Base-by-base conservation (phyloP, 2,329 filamentous ascomycete species). In the Chalara sp. region DNA sequence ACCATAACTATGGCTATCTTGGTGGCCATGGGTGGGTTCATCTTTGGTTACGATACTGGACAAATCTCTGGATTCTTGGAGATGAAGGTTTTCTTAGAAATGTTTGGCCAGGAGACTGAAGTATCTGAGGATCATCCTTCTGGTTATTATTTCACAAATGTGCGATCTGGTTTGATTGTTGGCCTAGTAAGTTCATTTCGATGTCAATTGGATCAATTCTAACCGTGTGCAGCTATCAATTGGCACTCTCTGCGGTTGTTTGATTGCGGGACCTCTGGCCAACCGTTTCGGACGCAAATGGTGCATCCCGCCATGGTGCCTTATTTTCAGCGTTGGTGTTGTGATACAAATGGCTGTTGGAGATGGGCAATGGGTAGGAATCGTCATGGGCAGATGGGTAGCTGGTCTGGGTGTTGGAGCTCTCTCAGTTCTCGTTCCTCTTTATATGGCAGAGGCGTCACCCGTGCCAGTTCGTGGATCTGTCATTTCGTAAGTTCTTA, bases 161-260 rank as follows among this genome's bases (percentile, higher is more conserved):
- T 76, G 5, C 73, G 82, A 49, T 79, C 82, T 55, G 83, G 83
- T 47, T 76, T 81, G 28, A 81, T 86, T 55, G 78, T 82, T 52
- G 81, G 75, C 55, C 70, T 86, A 32, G 61, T 63, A 58, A n/a
- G 60, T 55, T 28, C 39, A 77, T 43, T 64, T 81, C 8, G 57
- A 74, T 8, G 35, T 10, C 8, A 41, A 72, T 75, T 8, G 79
- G 10, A 29, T 29, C 21, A 28, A 13, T 3, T 21, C 8, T 44
- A 21, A 44, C 80, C 13, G 52, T 8, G 66, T 58, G 12, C 77
- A 76, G 56, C 78, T 92, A 46, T 92, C 87, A 32, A 81, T 65
- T 64, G 86, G 86, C 70, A 91, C 87, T 57, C 89, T 92, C 74
- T 85, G 90, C 53, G 88, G 87, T 65, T 84, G 79, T 47, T 65